Conservation (phyloP, 768 basidiomycete genomes). For the Leucosporidium yakuticum region DNA sequence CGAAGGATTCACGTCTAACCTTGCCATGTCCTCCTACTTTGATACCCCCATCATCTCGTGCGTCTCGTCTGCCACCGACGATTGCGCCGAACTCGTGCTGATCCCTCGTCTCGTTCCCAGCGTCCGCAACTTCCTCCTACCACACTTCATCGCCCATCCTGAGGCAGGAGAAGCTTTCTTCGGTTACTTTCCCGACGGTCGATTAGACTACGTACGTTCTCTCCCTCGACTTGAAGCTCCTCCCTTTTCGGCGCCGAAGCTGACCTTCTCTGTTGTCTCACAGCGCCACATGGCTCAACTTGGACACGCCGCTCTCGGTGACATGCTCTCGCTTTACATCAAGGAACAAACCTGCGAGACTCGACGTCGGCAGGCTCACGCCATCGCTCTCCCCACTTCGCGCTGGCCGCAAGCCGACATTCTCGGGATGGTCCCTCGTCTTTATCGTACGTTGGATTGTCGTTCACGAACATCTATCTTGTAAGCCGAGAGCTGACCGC, state of each 20-base stretch:
- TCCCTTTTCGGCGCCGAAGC: too few species aligned
- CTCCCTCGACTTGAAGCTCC: too few species aligned
- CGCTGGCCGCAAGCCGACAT: constrained; percentile 6
- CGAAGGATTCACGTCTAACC: neutral
- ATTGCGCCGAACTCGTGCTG: neutral
- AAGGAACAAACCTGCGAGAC: constrained; percentile 17
- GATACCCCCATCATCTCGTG: constrained; percentile 25
- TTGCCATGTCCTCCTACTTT: constrained; percentile 13
- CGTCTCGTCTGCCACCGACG: neutral
- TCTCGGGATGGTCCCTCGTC: neutral
- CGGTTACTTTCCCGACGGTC: neutral
- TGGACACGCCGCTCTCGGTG: constrained; percentile 11
- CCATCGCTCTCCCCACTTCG: neutral
- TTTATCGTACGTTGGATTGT: too few species aligned
- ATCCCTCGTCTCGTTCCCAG: neutral
- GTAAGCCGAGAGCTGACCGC: too few species aligned
- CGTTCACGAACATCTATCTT: too few species aligned
- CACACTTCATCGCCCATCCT: constrained; percentile 20
- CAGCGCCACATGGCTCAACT: constrained; percentile 13
- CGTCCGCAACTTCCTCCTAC: constrained; percentile 21
- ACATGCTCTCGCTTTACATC: constrained; percentile 28
- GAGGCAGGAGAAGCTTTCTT: constrained; percentile 13
- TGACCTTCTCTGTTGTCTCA: neutral
- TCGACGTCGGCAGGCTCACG: neutral
- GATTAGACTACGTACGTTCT: too few species aligned